Evolutionary conservation across 148 eudicot species (phyloP).

Genomic region (Oxyria digyna): DNA sequence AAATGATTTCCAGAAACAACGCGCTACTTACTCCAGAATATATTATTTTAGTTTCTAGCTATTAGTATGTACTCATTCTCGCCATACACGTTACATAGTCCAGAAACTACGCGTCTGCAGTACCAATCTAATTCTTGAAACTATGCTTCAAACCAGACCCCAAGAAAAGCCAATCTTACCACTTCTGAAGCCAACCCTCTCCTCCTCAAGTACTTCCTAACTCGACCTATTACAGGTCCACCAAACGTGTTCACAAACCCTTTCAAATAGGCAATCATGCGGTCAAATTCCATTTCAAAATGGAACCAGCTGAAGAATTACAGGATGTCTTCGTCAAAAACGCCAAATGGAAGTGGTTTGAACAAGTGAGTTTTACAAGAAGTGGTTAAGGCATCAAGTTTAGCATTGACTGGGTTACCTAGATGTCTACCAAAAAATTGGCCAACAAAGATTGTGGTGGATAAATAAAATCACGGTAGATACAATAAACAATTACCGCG

Average conservation of each 20-base stretch:
- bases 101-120: not conserved
- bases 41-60: not conserved
- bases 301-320: not conserved
- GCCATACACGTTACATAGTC: not conserved
- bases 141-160: not conserved
- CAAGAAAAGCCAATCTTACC: not conserved
- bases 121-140: not conserved
- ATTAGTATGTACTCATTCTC: not conserved
- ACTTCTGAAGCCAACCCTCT: not conserved
- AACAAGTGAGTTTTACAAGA: not conserved
- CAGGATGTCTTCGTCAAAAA: not conserved
- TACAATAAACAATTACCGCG: slow-evolving; percentile 38
- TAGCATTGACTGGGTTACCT: not conserved
- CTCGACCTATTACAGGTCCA: not conserved
- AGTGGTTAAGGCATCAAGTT: not conserved
- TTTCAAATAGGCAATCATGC: not conserved
- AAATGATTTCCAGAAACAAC: not conserved
- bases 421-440: not conserved
- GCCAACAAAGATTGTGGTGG: not conserved
- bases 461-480: not conserved
- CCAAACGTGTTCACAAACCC: not conserved
- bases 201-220: not conserved
- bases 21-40: too few relatives aligned
- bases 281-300: not conserved
- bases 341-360: not conserved